Conservation (phyloP, 176 grass and related monocot species). For the Hsuehochloa calcarea region DNA sequence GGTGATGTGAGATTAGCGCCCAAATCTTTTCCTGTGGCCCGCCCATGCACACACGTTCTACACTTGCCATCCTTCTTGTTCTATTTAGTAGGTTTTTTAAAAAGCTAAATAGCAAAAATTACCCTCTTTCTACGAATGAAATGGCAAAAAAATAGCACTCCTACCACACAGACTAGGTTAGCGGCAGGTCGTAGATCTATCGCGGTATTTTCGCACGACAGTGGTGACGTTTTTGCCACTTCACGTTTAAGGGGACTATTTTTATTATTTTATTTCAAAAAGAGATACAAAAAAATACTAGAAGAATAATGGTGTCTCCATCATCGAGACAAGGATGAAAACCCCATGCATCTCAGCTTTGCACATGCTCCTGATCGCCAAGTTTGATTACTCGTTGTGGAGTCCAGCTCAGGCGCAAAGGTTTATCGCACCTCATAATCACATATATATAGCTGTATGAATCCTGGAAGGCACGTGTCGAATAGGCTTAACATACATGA, state of each 20-base stretch:
- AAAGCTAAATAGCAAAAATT: no score
- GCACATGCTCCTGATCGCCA: slow-evolving; percentile 8
- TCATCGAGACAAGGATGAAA: neutral
- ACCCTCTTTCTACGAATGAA: no score
- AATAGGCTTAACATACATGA: neutral
- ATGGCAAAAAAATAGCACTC: no score
- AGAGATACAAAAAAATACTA: no score
- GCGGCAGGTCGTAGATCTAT: no score
- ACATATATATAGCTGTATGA: neutral
- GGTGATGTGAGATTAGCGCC: slow-evolving; percentile 21
- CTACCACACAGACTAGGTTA: no score
- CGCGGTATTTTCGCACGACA: no score
- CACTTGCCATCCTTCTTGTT: neutral
- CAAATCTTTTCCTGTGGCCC: neutral
- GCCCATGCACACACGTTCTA: neutral
- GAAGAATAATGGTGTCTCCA: slow-evolving; percentile 21
- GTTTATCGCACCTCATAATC: neutral
- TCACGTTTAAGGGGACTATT: no score
- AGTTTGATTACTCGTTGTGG: no score
- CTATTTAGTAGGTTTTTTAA: no score
- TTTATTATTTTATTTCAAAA: no score
- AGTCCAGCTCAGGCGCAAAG: neutral
- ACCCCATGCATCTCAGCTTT: neutral
- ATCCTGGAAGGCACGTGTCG: neutral
- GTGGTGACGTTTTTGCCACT: no score